Conservation (phyloP, 177 flowering plant species). For the Vitis hybrid region DNA sequence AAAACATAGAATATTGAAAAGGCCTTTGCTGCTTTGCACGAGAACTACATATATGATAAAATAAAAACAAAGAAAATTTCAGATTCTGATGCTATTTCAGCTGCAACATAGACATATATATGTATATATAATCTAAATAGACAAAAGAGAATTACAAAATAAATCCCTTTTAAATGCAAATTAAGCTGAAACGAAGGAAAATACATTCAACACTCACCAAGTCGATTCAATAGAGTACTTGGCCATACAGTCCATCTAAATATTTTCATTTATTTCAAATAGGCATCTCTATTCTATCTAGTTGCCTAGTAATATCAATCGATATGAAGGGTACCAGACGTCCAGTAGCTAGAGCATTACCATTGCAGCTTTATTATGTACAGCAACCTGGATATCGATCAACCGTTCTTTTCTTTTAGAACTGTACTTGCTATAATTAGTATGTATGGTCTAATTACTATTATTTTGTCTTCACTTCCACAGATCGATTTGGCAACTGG, state of each 20-base stretch:
- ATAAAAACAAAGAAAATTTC: background rate
- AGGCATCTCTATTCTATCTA: conserved; percentile 1
- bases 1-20: too few species aligned
- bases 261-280: conserved; percentile 11
- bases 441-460: conserved; percentile 19
- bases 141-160: background rate
- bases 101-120: background rate
- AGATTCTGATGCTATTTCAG: background rate
- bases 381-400: conserved; percentile 31
- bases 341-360: conserved; percentile 12
- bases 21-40: too few species aligned
- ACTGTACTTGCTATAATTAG: conserved; percentile 37
- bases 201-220: conserved; percentile 13
- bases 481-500: conserved; percentile 68
- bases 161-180: conserved; percentile 5
- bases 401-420: conserved; percentile 5
- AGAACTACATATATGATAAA: background rate
- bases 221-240: conserved; percentile 10
- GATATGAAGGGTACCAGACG: conserved; percentile 5
- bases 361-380: conserved; percentile 59
- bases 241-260: conserved; percentile 4
- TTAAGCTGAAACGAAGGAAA: conserved; percentile 4
- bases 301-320: conserved; percentile 4
- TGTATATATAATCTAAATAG: background rate
- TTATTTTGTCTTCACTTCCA: conserved; percentile 60